These are phyloP conservation scores for Rhodomyrtus psidioides DNA, from an alignment of 441 rosid genomes.

Conservation along the genomic window DNA sequence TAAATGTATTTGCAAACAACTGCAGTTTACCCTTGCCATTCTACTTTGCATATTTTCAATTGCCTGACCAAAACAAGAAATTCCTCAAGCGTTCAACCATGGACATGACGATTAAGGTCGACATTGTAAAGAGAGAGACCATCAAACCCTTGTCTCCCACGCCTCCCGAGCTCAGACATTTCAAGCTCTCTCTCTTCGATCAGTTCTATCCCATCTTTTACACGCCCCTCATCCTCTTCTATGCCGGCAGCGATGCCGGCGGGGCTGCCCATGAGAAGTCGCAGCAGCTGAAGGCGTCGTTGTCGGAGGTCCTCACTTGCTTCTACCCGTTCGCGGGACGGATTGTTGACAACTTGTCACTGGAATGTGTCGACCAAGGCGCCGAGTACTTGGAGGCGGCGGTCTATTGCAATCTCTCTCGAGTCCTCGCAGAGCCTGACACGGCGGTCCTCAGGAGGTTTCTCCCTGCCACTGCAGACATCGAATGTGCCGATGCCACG, in stretches of 20 bases:
- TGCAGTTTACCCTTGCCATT: not conserved
- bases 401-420: not conserved
- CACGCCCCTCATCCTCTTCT: not conserved
- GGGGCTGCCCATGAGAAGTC: not conserved
- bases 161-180: not conserved
- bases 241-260: not conserved
- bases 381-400: not conserved
- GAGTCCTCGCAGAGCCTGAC: not conserved
- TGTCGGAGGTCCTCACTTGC: not conserved
- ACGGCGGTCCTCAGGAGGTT: not conserved
- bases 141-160: slow-evolving; percentile 7
- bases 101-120: not conserved
- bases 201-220: not conserved
- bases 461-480: not conserved
- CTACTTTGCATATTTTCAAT: not conserved
- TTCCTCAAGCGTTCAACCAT: not conserved
- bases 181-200: slow-evolving; percentile 2
- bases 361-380: not conserved
- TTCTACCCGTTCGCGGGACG: slow-evolving; percentile 1
- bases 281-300: not conserved
- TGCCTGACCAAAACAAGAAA: not conserved
- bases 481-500: not conserved
- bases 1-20: not conserved
- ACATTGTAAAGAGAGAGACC: not conserved
- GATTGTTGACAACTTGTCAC: not conserved